These are phyloP conservation scores for Acer campestre DNA, from an alignment of 345 rosid species.

Conservation along the genomic window DNA sequence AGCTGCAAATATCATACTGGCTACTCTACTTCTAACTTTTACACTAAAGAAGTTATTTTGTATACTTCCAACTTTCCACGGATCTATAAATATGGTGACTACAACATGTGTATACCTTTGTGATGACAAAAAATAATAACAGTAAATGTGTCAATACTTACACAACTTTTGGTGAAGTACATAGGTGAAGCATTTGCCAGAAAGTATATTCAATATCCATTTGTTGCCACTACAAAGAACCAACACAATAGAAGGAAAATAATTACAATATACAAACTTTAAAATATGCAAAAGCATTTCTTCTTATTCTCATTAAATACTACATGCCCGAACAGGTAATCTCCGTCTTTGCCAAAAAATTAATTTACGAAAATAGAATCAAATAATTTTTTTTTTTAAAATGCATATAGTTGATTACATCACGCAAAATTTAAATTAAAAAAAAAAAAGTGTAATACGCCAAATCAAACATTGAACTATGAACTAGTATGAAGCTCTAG, in stretches of 20 bases:
- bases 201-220: constrained; percentile 99
- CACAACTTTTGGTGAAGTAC: constrained; percentile 99
- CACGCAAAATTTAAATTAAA: not conserved
- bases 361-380: not conserved
- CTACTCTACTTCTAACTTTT: not conserved
- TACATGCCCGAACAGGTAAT: not conserved
- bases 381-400: not conserved
- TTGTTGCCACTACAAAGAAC: constrained; percentile 90
- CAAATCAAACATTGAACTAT: not conserved
- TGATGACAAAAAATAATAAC: not conserved
- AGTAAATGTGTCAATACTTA: constrained; percentile 40
- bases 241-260: constrained; percentile 21
- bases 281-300: not conserved
- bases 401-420: not conserved
- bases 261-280: not conserved
- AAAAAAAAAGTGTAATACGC: not conserved
- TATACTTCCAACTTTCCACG: not conserved
- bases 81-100: not conserved
- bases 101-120: not conserved
- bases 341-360: not conserved
- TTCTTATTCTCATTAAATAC: not conserved
- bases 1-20: not conserved
- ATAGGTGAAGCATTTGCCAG: constrained; percentile 99
- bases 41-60: not conserved
- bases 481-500: not conserved